Evolutionary conservation across 257 asterid genomes (phyloP), one percentile per base, ranked within the genome.

Genomic region (Capsicum pubescens): DNA sequence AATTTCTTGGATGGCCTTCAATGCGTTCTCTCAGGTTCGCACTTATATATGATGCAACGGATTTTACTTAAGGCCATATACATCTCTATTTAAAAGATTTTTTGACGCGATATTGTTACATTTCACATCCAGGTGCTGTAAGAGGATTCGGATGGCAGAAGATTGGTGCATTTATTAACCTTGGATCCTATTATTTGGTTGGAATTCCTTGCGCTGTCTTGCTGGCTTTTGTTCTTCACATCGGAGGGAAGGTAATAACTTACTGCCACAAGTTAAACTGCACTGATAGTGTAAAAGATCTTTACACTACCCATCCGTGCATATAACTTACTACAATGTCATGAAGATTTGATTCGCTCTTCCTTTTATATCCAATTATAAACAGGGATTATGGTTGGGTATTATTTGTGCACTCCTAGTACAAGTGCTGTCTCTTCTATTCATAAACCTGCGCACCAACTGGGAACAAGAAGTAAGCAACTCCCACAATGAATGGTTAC

Each of bases 101-200:
- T 32, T 64, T 64, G n/a, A 32, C 11, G 32, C 71, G 26, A 64
- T 64, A 32, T 64, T 11, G 44, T 11, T 12, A 6, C 71, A 64
- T 70, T 35, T 70, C 56, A 9, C 68, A 60, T 84, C 7, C 69
- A 95, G 98, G 98, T 84, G 83, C 92, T 42, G 91, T 93, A 13
- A 89, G 98, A 90, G 98, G 98, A 72, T 86, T 93, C 59, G 98
- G 98, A 12, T 42, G 88, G 92, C 98, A 95, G 89, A 95, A 93
- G 67, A 90, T 91, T 46, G 98, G 98, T n/a, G 98, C 98, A 3
- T 83, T n/a, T 79, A 88, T 93, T 70, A 93, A 95, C 74, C 97
- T 95, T 8, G 98, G 98, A 87, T 92, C 98, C 14, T 93, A 95
- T 89, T 93, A 95, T 87, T 86, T 95, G 57, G 94, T 91, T 79